Evolutionary conservation across 768 basidiomycete genomes (phyloP).

Genomic region (Tulasnella sp.): DNA sequence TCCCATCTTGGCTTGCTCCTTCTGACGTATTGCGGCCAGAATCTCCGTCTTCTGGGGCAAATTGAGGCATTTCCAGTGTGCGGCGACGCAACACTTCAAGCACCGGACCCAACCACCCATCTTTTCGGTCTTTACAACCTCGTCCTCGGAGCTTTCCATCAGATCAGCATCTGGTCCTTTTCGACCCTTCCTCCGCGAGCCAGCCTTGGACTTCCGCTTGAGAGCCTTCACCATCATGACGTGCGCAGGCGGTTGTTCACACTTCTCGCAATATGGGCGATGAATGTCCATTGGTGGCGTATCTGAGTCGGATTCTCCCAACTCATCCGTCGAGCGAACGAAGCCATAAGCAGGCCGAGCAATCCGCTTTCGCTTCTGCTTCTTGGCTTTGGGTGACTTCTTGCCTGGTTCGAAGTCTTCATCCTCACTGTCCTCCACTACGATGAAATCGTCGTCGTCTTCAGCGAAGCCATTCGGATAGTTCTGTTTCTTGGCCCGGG

Average conservation of each 20-base stretch:
- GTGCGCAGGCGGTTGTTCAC: constrained; percentile 54
- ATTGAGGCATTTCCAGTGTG: constrained; percentile 71
- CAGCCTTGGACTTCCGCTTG: constrained; percentile 32
- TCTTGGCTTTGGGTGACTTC: neutral
- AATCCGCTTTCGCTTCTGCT: neutral
- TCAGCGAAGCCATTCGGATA: neutral
- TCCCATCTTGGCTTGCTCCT: constrained; percentile 25
- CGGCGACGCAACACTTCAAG: constrained; percentile 65
- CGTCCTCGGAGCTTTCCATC: constrained; percentile 50
- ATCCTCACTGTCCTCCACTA: neutral
- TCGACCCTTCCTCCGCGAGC: constrained; percentile 36
- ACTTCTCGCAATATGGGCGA: constrained; percentile 63
- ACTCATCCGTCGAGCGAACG: constrained; percentile 38
- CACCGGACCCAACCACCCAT: constrained; percentile 83
- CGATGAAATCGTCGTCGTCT: neutral
- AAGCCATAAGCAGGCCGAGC: constrained; percentile 34
- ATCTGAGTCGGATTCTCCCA: constrained; percentile 38
- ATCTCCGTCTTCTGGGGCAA: constrained; percentile 63
- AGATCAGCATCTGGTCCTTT: constrained; percentile 39
- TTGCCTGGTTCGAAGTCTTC: neutral
- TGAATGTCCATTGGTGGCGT: constrained; percentile 49
- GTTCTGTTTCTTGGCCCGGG: constrained; percentile 30
- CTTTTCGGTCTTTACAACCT: constrained; percentile 41
- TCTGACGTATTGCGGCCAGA: constrained; percentile 48
- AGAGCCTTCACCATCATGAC: constrained; percentile 35